phyloP scores from a whole-genome alignment of 2,329 filamentous ascomycete genomes.

The Aspergillus tamarii region DNA sequence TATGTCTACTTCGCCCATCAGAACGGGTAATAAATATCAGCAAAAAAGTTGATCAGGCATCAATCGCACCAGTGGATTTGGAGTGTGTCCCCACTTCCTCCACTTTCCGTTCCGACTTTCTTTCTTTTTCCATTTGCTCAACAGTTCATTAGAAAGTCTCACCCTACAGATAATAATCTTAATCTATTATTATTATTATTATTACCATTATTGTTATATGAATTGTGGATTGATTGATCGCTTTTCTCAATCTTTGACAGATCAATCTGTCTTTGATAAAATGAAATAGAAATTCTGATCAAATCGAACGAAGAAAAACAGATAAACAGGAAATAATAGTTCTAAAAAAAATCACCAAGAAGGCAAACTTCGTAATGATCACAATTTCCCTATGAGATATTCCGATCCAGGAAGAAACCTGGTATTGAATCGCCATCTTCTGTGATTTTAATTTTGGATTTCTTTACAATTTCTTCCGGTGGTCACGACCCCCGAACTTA shows the following conservation, averaged over 20 bases:
- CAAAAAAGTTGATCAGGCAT: constrained; percentile 10
- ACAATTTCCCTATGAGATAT: not conserved
- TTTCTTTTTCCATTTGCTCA: constrained; percentile 10
- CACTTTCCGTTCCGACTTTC: constrained; percentile 6
- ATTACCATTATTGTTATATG: not conserved
- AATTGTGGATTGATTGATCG: not conserved
- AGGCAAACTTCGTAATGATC: not conserved
- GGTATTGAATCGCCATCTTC: not conserved
- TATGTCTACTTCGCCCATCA: not conserved
- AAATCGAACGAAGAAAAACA: not conserved
- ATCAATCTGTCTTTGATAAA: not conserved
- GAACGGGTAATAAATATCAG: constrained; percentile 1
- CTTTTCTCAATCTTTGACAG: not conserved
- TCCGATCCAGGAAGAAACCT: not conserved
- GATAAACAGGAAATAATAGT: not conserved
- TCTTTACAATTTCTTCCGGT: constrained; percentile 6
- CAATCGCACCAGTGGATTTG: constrained; percentile 2
- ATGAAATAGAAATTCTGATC: not conserved
- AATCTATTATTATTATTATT: not conserved
- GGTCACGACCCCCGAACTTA: constrained; percentile 4
- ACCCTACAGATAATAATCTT: not conserved
- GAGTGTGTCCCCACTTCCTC: not conserved
- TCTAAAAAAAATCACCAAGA: not conserved
- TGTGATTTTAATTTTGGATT: not conserved
- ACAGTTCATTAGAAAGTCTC: not conserved